Conservation (phyloP, 305 asterid genomes). For the Ajuga reptans region DNA sequence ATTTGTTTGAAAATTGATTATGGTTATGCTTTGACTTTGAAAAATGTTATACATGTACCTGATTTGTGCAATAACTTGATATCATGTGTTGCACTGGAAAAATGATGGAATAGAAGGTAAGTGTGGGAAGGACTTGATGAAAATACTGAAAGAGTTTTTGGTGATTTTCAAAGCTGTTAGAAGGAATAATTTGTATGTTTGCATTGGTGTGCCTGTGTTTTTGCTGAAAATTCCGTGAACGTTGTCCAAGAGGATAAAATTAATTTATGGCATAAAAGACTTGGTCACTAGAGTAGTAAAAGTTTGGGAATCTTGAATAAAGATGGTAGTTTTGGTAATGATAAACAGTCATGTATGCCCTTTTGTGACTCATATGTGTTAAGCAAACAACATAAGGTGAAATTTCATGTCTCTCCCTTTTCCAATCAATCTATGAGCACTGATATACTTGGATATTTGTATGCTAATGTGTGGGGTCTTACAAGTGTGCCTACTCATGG, state of each 20-base stretch:
- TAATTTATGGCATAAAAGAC: not conserved
- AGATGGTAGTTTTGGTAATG: not conserved
- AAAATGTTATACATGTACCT: too few relatives aligned
- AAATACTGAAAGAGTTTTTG: not conserved
- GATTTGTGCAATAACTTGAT: too few relatives aligned
- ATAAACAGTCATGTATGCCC: too few relatives aligned
- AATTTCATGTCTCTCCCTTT: not conserved
- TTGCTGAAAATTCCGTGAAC: not conserved
- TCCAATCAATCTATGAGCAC: not conserved
- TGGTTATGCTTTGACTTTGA: too few relatives aligned
- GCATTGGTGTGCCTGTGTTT: not conserved
- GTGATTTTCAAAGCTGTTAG: too few relatives aligned
- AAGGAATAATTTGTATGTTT: not conserved
- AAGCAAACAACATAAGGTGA: not conserved
- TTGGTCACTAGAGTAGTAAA: not conserved
- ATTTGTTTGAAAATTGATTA: not conserved
- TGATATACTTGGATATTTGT: not conserved
- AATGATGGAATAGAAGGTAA: not conserved
- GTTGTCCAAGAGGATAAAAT: not conserved
- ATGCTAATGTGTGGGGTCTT: not conserved
- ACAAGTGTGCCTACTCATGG: not conserved
- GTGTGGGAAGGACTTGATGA: not conserved
- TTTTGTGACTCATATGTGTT: not conserved
- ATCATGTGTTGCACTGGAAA: too few relatives aligned
- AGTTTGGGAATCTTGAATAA: not conserved